Evolutionary conservation across 1,139 yeast species (phyloP).

Genomic region (Magnusiomyces ingens): DNA sequence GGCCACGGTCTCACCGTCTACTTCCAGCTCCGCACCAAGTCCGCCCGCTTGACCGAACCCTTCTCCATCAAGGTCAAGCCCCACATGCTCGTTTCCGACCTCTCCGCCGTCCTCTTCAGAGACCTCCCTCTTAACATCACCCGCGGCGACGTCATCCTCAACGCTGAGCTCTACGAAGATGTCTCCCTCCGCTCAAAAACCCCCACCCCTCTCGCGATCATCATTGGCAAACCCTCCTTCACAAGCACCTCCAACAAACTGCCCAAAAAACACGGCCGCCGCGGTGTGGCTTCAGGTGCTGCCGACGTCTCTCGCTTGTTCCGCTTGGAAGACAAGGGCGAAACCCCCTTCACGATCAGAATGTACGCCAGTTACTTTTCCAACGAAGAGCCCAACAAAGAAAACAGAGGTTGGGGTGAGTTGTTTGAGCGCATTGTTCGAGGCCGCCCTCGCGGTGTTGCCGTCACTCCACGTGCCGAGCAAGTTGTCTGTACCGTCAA

Average conservation of each 20-base stretch:
- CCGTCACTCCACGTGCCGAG: conserved; percentile 77
- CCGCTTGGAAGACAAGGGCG: conserved; percentile 59
- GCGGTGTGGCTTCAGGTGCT: conserved; percentile 86
- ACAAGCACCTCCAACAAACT: conserved; percentile 11
- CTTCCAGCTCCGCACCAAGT: conserved; percentile 61
- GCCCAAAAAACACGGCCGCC: conserved; percentile 40
- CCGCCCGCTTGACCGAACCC: conserved; percentile 68
- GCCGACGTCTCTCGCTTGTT: conserved; percentile 78
- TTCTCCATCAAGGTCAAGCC: conserved; percentile 64
- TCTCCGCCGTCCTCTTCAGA: conserved; percentile 73
- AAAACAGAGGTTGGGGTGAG: conserved; percentile 86
- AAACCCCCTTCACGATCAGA: conserved; percentile 61
- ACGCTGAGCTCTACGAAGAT: conserved; percentile 32
- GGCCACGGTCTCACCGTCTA: conserved; percentile 63
- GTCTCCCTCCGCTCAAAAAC: conserved; percentile 21
- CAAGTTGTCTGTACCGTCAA: conserved; percentile 62
- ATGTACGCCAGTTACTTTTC: conserved; percentile 63
- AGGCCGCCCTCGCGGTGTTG: conserved; percentile 69
- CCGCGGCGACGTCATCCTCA: conserved; percentile 29
- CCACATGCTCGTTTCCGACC: conserved; percentile 55
- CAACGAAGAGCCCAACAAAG: conserved; percentile 26
- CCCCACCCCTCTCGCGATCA: conserved; percentile 14
- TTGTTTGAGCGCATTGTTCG: conserved; percentile 68
- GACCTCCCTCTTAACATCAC: conserved; percentile 62
- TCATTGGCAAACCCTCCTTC: conserved; percentile 10